phyloP scores from a whole-genome alignment of 441 rosid genomes.

The Populus hybrid region DNA sequence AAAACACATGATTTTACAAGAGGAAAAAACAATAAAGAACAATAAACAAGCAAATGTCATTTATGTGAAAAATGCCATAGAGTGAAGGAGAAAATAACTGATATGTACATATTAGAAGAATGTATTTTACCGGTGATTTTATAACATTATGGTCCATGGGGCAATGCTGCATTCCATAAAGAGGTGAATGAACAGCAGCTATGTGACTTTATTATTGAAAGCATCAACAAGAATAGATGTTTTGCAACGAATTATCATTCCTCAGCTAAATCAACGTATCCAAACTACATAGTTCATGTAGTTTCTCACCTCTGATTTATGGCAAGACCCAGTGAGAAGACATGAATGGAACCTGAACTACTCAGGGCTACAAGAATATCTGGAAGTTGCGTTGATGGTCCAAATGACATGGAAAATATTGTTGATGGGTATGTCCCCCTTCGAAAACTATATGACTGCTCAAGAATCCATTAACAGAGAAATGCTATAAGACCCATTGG shows the following conservation, averaged over 20 bases:
- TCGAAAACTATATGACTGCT: constrained; percentile 77
- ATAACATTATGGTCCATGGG: neutral
- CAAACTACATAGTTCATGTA: neutral
- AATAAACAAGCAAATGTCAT: neutral
- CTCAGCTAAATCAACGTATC: neutral
- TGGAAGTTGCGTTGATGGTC: constrained; percentile 62
- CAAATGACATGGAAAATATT: constrained; percentile 85
- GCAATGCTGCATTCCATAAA: neutral
- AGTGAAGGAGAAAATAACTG: neutral
- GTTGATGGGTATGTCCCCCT: constrained; percentile 82
- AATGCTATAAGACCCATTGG: neutral
- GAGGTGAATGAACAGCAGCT: neutral
- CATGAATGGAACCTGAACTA: constrained; percentile 83
- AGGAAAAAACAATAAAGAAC: neutral
- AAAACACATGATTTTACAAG: neutral
- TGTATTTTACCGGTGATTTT: too few species aligned
- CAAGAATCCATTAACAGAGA: constrained; percentile 3
- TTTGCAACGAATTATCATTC: neutral
- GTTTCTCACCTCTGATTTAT: constrained; percentile 61
- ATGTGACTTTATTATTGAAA: neutral
- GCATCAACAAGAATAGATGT: neutral
- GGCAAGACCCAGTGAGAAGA: constrained; percentile 62
- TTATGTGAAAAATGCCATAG: neutral
- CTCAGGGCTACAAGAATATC: constrained; percentile 79
- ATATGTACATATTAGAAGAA: too few species aligned